phyloP scores from a whole-genome alignment of 129 eudicot genomes.

The Flaveria brownii region DNA sequence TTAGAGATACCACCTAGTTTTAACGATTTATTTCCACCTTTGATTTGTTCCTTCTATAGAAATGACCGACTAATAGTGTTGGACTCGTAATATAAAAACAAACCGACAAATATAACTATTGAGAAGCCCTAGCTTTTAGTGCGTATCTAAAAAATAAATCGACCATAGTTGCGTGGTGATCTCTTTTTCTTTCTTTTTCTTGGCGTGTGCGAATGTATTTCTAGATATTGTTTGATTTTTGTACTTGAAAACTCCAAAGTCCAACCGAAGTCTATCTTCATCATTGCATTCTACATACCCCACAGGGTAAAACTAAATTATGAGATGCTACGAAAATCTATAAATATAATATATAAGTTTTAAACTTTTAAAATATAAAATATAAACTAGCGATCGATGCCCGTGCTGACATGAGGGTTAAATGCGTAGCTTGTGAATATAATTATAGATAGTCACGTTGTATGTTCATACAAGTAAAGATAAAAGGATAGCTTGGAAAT shows the following conservation, averaged over 20 bases:
- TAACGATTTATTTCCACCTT: not conserved
- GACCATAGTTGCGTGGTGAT: constrained; percentile 14
- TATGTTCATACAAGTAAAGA: too few relatives aligned
- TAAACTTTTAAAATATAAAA: too few relatives aligned
- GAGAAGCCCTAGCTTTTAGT: not conserved
- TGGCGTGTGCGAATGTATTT: constrained; percentile 21
- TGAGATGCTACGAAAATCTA: too few relatives aligned
- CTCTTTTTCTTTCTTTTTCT: not conserved
- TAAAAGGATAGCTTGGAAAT: too few relatives aligned
- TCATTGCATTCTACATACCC: not conserved
- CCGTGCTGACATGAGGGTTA: too few relatives aligned
- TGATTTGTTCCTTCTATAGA: not conserved
- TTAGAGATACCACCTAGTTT: too few relatives aligned
- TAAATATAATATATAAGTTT: too few relatives aligned
- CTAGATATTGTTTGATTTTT: constrained; percentile 16
- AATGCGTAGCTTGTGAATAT: too few relatives aligned
- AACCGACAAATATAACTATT: not conserved
- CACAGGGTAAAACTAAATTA: too few relatives aligned
- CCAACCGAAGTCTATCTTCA: not conserved
- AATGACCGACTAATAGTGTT: not conserved
- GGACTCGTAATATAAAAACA: not conserved
- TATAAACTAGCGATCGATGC: too few relatives aligned
- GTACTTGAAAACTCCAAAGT: not conserved
- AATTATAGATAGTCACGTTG: too few relatives aligned
- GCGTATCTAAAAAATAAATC: not conserved